Base-by-base conservation (phyloP, 2,329 filamentous ascomycete species). In the Hypoxylon sp. region DNA sequence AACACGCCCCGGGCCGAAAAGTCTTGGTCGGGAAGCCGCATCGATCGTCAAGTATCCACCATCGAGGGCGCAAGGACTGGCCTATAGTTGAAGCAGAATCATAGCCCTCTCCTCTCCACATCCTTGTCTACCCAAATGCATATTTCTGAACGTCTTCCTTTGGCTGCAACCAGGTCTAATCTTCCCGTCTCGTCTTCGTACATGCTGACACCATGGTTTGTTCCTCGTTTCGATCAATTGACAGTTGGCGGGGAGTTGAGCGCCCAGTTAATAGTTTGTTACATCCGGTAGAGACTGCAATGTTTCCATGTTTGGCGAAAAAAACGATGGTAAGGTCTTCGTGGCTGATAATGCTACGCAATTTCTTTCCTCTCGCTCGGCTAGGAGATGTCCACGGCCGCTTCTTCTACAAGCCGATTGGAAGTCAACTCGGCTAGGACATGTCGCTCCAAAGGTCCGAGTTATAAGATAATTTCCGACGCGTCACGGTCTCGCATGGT, bases 11-110 rank as follows among this genome's bases (percentile, higher is more conserved):
- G 33, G 54, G 49, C 63, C 50, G 27, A 51, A n/a, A 44, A 37
- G 40, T n/a, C 30, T 51, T 49, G 42, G 55, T 40, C 54, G 63
- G 63, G 30, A 60, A 37, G 49, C 54, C 58, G 22, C 66, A 63
- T 60, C 54, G 35, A 49, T 33, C 22, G 11, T 48, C 40, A 40
- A 46, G 57, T 35, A 27, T 55, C 54, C 59, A 44, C 35, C 3
- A 46, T 27, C 48, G 54, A 55, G n/a, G 48, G 46, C 27, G 50
- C 58, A 46, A 33, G 48, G 25, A 54, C 55, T 55, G 49, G n/a
- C 44, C 37, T 50, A 35, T 51, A n/a, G 57, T 37, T 11, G 30
- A 61, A 42, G 35, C 31, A 51, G 40, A 30, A 46, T 54, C 57
- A 25, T n/a, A 46, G 49, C 40, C 31, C 44, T 44, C 46, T 7